A percentile compares a stretch with the other conserved stretches of the same genome.
Evolutionary conservation across 345 rosid species (phyloP).

Genomic region (Camelina hispida): DNA sequence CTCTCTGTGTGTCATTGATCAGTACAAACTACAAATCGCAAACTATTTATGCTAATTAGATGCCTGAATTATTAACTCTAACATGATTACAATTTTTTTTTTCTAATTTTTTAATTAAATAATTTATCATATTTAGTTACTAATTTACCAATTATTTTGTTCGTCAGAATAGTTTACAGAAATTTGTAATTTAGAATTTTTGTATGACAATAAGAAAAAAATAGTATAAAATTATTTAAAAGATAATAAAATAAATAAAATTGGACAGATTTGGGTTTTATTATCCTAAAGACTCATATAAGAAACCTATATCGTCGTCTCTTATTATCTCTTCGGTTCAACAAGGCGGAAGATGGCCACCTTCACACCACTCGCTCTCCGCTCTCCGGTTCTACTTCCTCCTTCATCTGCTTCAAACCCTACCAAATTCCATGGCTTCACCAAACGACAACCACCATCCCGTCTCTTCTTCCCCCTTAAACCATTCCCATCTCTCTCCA

Average conservation of each 20-base stretch:
- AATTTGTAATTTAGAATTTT: neutral
- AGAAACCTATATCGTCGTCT: constrained; percentile 1
- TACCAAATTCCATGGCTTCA: constrained; percentile 28
- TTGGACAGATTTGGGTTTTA: neutral
- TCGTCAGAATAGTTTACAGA: neutral
- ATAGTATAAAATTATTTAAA: neutral
- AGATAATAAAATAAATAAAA: neutral
- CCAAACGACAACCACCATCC: neutral
- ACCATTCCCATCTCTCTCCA: constrained; percentile 2
- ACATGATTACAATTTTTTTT: neutral
- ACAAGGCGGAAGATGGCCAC: constrained; percentile 34
- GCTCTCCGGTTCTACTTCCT: constrained; percentile 1
- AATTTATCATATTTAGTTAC: neutral
- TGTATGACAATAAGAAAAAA: neutral
- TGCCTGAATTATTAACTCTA: neutral
- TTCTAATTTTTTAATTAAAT: neutral
- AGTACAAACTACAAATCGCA: neutral
- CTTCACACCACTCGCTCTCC: constrained; percentile 14
- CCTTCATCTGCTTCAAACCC: neutral
- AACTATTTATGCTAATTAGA: neutral
- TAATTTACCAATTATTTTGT: neutral
- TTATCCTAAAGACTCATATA: neutral
- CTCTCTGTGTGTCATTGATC: neutral
- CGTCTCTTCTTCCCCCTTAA: constrained; percentile 10
- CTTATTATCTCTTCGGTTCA: constrained; percentile 10